Conservation (phyloP, 2,329 filamentous ascomycete genomes). For the Chalaropsis ovoidea region DNA sequence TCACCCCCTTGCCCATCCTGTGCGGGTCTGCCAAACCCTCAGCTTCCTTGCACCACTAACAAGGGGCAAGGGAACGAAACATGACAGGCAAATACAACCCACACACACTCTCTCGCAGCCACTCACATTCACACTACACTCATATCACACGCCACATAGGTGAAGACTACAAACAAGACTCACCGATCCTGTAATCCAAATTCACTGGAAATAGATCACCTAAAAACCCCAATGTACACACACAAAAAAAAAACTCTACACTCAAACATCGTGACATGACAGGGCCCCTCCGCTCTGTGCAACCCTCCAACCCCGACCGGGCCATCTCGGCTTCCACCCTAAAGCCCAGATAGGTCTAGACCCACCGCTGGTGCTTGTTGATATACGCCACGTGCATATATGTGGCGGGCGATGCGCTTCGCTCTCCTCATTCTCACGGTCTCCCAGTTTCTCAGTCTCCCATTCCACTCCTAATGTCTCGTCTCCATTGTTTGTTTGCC, state of each 20-base stretch:
- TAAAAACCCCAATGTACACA: background rate
- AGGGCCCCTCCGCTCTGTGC: background rate
- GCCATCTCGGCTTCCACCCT: background rate
- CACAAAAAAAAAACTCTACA: background rate
- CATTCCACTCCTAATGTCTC: too few species aligned
- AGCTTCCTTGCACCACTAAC: background rate
- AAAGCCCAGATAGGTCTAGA: background rate
- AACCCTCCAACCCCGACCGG: background rate
- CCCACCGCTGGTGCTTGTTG: background rate
- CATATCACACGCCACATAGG: too few species aligned
- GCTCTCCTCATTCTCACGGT: too few species aligned
- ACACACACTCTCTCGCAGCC: too few species aligned
- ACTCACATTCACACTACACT: too few species aligned
- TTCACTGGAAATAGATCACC: too few species aligned
- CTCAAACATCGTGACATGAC: too few species aligned
- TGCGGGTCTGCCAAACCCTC: background rate
- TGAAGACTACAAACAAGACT: too few species aligned
- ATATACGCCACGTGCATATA: slow-evolving; percentile 2
- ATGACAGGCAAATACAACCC: background rate
- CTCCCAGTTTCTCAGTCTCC: too few species aligned
- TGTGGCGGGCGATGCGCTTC: background rate
- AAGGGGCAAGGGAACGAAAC: background rate
- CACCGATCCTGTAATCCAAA: too few species aligned
- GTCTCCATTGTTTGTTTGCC: too few species aligned
- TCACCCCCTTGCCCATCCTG: background rate